These are phyloP conservation scores for Rhynchosporium agropyri DNA, from an alignment of 2,329 filamentous ascomycete genomes.

Conservation along the genomic window DNA sequence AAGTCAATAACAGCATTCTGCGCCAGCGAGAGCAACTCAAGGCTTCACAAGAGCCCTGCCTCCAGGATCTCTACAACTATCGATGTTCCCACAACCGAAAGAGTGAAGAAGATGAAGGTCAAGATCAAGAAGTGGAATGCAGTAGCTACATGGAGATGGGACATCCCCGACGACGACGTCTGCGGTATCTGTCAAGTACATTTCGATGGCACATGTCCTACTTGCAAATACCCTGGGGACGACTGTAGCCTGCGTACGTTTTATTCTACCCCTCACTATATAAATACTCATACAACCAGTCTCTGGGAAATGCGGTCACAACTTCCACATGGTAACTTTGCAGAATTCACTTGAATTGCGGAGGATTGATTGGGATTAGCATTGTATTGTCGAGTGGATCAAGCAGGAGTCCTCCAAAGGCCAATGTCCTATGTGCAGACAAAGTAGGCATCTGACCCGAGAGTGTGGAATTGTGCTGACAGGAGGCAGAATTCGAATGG, in stretches of 20 bases:
- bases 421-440: conserved; percentile 96
- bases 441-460: conserved; percentile 60
- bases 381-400: conserved; percentile 96
- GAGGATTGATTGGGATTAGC: conserved; percentile 53
- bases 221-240: conserved; percentile 96
- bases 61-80: neutral
- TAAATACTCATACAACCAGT: conserved; percentile 54
- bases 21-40: neutral
- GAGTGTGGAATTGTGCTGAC: neutral
- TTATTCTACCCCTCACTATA: neutral
- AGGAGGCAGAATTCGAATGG: conserved; percentile 28
- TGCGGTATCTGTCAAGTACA: conserved; percentile 98
- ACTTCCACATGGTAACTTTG: conserved; percentile 84
- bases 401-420: conserved; percentile 92
- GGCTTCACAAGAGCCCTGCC: neutral
- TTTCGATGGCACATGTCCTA: conserved; percentile 96
- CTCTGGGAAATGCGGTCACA: conserved; percentile 94
- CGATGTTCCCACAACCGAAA: neutral
- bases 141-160: conserved; percentile 96
- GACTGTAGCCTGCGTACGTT: conserved; percentile 85
- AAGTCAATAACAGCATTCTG: neutral
- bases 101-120: conserved; percentile 78
- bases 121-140: conserved; percentile 91
- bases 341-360: neutral
- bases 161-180: conserved; percentile 95